Evolutionary conservation across 2,329 filamentous ascomycete genomes (phyloP), one percentile per base, ranked within the genome.

Genomic region (Calonectria pseudoturangicola): DNA sequence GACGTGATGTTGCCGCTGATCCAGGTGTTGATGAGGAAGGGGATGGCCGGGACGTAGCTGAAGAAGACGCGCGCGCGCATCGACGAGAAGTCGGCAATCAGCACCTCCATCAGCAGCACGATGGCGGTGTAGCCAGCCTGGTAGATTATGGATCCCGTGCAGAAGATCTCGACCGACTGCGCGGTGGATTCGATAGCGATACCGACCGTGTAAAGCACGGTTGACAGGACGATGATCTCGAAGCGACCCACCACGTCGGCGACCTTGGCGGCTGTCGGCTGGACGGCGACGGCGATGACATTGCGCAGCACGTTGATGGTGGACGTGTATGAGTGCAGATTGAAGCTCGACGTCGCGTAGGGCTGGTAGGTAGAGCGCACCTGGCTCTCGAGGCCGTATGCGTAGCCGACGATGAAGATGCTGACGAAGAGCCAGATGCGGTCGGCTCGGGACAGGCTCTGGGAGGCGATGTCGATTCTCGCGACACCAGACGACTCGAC

Each of bases 1-100:
- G 81, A 79, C 0, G 89, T 87, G 63, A 93, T 83, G 73, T 90
- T 87, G 25, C 91, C 91, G 73, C 89, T 89, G 16, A 92, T 86
- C 91, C 91, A 93, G 0, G 91, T 91, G 77, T 92, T 93, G 80
- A 91, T 85, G 54, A 92, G 79, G 76, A 91, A 92, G 0, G 91
- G 91, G 3, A 88, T 79, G 0, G 89, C 88, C 0, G 90, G 90
- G n/a, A 93, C 84, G 67, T 91, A 92, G 25, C 89, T 91, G 84
- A 91, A 92, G 71, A 92, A 85, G 2, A 92, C 84, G 71, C 91
- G 89, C 4, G 89, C 88, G 7, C 89, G 86, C 73, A 91, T 87
- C 0, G 90, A 92, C 0, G 90, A 91, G 16, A 90, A 86, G 76
- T 93, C 91, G 25, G 88, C 90, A 16, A 93, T 85, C 27, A 93